phyloP scores from a whole-genome alignment of 768 basidiomycete genomes.

The Astraeus odoratus region DNA sequence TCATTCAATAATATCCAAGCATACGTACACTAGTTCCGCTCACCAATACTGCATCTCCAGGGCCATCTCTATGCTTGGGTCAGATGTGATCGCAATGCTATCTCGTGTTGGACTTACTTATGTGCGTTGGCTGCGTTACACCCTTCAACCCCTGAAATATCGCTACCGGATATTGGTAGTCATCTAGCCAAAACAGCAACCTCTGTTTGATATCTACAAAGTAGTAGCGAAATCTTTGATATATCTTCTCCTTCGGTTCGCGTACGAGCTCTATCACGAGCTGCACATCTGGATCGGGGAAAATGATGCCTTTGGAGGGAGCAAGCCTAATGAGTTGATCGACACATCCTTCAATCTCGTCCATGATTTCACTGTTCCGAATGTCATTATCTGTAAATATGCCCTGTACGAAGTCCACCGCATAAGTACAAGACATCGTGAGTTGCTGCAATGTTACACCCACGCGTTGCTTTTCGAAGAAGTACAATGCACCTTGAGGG shows the following conservation, averaged over 20 bases:
- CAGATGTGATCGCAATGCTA: background rate
- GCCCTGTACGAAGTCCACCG: background rate
- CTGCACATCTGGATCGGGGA: background rate
- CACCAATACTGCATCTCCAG: background rate
- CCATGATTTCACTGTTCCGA: background rate
- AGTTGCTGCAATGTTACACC: background rate
- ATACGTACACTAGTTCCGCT: background rate
- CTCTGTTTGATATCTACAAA: background rate
- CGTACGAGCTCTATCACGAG: background rate
- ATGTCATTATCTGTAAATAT: background rate
- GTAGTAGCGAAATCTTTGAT: background rate
- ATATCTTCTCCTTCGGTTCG: background rate
- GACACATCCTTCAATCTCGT: background rate
- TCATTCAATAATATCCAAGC: background rate
- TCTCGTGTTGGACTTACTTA: background rate
- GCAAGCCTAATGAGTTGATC: background rate
- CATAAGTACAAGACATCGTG: background rate
- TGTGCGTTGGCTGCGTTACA: background rate
- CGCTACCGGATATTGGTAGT: background rate
- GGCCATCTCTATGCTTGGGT: background rate
- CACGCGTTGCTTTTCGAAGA: background rate
- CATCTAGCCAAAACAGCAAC: background rate
- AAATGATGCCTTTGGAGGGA: background rate
- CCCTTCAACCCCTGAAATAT: background rate
- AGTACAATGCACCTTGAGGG: background rate